Evolutionary conservation across 129 eudicot species (phyloP).

Genomic region (Flaveria ramosissima): DNA sequence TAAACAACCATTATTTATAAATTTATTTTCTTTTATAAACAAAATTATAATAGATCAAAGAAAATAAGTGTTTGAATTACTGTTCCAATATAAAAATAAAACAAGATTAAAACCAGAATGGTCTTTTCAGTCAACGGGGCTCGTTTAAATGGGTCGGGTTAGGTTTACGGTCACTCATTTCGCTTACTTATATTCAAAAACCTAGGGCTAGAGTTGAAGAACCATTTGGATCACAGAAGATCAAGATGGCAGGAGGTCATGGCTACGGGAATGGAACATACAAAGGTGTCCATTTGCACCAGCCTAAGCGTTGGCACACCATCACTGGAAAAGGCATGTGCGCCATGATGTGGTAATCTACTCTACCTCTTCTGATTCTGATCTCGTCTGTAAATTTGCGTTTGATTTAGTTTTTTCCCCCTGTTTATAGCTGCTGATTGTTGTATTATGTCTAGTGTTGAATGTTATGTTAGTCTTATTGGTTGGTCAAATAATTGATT

Average conservation of each 20-base stretch:
- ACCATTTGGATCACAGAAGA: slow-evolving; percentile 16
- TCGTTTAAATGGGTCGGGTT: background rate
- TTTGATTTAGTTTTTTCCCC: background rate
- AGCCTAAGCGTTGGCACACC: slow-evolving; percentile 82
- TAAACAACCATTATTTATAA: too few relatives aligned
- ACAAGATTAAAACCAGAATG: too few relatives aligned
- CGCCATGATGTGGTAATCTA: slow-evolving; percentile 68
- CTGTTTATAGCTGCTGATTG: background rate
- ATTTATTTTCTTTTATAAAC: too few relatives aligned
- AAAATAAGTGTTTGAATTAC: too few relatives aligned
- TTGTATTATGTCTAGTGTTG: background rate
- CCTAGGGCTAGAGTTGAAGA: slow-evolving; percentile 29
- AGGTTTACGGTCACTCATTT: background rate
- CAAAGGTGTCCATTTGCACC: slow-evolving; percentile 71
- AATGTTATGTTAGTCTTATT: background rate
- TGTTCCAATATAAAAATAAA: too few relatives aligned
- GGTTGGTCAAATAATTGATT: background rate
- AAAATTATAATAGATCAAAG: too few relatives aligned
- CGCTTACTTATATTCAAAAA: background rate
- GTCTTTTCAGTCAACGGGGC: background rate
- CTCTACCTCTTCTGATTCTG: background rate
- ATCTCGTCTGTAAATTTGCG: background rate
- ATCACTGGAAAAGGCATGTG: slow-evolving; percentile 83
- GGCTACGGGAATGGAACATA: slow-evolving; percentile 53
- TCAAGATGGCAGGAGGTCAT: slow-evolving; percentile 61